Conservation (phyloP, 116 monocot species). For the Posidonia oceanica region DNA sequence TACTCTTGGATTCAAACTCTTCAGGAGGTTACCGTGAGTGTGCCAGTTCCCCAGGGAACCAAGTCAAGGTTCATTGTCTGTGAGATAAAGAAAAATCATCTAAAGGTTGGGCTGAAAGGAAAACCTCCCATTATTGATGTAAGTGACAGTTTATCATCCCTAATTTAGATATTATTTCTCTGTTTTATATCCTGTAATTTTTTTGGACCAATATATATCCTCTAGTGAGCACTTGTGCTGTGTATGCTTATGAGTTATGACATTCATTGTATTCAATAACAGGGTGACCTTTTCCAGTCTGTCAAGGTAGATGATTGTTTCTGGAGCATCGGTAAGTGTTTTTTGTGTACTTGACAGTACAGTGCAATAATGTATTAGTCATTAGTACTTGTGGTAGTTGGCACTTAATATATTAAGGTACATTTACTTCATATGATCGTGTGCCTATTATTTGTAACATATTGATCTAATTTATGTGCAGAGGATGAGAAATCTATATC, state of each 20-base stretch:
- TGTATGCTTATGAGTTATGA: too few relatives aligned
- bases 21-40: conserved; percentile 60
- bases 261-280: not conserved
- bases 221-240: too few relatives aligned
- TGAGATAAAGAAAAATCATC: conserved; percentile 70
- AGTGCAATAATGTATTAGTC: too few relatives aligned
- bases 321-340: conserved; percentile 81
- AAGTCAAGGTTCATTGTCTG: conserved; percentile 70
- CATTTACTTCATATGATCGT: not conserved
- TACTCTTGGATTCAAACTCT: conserved; percentile 91
- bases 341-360: not conserved
- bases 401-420: too few relatives aligned
- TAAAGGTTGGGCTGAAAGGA: conserved; percentile 72
- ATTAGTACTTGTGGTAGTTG: too few relatives aligned
- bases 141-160: conserved; percentile 10
- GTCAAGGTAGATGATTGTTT: conserved; percentile 88
- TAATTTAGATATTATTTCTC: too few relatives aligned
- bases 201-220: too few relatives aligned
- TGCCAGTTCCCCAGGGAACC: conserved; percentile 71
- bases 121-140: conserved; percentile 58
- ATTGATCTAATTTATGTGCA: conserved; percentile 9
- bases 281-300: conserved; percentile 70
- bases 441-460: not conserved
- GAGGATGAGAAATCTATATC: conserved; percentile 80
- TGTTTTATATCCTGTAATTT: too few relatives aligned